Base-by-base conservation (phyloP, 2,329 filamentous ascomycete genomes). In the Rhynchosporium secalis region DNA sequence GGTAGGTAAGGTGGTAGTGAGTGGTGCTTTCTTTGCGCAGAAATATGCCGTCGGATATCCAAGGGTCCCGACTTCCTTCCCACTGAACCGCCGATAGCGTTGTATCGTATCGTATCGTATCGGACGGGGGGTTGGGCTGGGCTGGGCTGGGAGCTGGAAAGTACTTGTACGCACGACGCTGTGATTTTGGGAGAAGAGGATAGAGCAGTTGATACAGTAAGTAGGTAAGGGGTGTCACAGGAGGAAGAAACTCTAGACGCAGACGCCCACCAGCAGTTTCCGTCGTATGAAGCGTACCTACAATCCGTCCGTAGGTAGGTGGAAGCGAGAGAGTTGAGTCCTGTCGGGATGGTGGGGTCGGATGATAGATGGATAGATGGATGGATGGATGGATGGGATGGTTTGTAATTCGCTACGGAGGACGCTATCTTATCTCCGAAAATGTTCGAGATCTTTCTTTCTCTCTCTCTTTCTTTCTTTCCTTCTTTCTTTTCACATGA, bases 1-100 rank as follows among this genome's bases (percentile, higher is more conserved):
- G 40, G 40, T 41, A 41, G 40, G 40, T 41, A 41, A 3, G 9
- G 40, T 41, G 40, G 40, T 10, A 43, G 41, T 15, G 38, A 31
- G n/a, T 33, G 38, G 52, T 26, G 52, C 43, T 26, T 43, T 36
- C 52, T 56, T 28, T 36, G 28, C 33, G 56, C 26, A 48, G 56
- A 45, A 58, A 58, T 56, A 56, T 56, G 54, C 54, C 54, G 54
- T 12, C 40, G 40, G 38, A 56, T 56, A 54, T 54, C 51, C 51
- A 54, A 54, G 36, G 51, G 51, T 29, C 51, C 20, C 20, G 20
- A 20, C 20, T 54, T 26, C 33, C 33, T 36, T 40, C 51, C 51
- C 51, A 20, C 20, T 20, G 20, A 20, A 20, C 20, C 20, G 20
- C 20, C 20, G 20, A 20, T 20, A 20, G 20, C 20, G 20, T 20